Base-by-base conservation (phyloP, 2,329 filamentous ascomycete genomes). In the Neoscytalidium dimidiatum region DNA sequence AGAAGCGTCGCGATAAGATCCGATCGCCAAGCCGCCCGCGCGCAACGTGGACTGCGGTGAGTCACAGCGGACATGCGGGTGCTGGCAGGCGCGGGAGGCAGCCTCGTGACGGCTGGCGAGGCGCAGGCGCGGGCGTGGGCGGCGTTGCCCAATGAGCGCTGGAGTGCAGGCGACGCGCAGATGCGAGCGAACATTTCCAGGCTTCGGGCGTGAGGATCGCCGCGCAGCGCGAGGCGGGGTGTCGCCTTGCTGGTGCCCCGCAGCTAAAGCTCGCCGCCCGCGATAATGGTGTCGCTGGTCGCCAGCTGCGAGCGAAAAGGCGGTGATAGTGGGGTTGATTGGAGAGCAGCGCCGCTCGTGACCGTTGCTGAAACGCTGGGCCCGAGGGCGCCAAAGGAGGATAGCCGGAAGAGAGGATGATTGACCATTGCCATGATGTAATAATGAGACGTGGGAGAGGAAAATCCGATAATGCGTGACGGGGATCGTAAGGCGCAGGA, bases 281-380 rank as follows among this genome's bases (percentile, higher is more conserved):
- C 57, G 35, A 38, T 29, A 23, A 38, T 29, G 35, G 13, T 21
- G 56, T 31, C 41, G 56, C 56, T 13, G 38, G 58, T 62, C 21
- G 44, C 21, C 23, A 21, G 44, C 26, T 33, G 46, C 43, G 46
- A 26, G 26, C 21, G 48, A 51, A 63, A 52, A 53, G 48, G 61
- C 61, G 61, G 61, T 63, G 46, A 44, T 63, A 17, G 61, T 63
- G 61, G 61, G 61, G 61, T 63, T 60, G 56, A 60, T 58, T 58
- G 53, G 53, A 58, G 53, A 29, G 38, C 35, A 46, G 33, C 60
- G 21, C 48, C 23, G 33, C 61, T 53, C 61, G 61, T 63, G 61
- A 63, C 61, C 46, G 61, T 13, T 17, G 48, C 46, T 63, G 61
- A 63, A 63, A 63, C 61, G 61, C 46, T 63, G 35, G 61, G 35